Evolutionary conservation across 345 rosid species (phyloP), one percentile per base, ranked within the genome.

Genomic region (Cardamine occulta): DNA sequence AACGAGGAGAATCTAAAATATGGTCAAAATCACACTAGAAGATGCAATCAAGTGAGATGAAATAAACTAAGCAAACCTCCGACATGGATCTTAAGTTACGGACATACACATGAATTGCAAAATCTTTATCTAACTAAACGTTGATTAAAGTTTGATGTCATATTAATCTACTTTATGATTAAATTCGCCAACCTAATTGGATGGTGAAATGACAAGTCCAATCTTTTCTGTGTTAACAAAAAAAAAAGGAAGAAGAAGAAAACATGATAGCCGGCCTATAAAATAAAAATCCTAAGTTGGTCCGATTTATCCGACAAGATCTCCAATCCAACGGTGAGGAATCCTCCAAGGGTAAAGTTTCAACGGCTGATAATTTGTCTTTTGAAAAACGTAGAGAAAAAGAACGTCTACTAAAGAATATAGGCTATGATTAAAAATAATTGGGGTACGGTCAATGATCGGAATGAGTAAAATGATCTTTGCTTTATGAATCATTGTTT

Each of bases 211-310:
- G 81, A 72, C 73, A 66, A 49, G 4, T 19, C 54, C 49, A 13
- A 51, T 72, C 68, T 49, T 64, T 65, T 72, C 68, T 31, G 31
- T 70, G 81, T 35, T 45, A 70, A 12, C 72, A 24, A 70, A 69
- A 77, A 70, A 69, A 77, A 63, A 53, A 56, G 57, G 54, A 72
- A 7, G 24, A 57, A 58, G 63, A 72, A 49, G 63, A 65, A 72
- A 59, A 78, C 80, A 77, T 77, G 14, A 31, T 60, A 78, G 67
- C 81, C 81, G 81, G 63, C 81, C 81, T 78, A 72, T 49, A 6
- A 66, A 58, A 66, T 51, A 48, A 35, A 49, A 64, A 66, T 65
- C 73, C 62, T 72, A 77, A 64, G 10, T 3, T 51, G 55, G 81
- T 18, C 68, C 62, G 42, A 48, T 51, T 72, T 18, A 58, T 42